phyloP scores from a whole-genome alignment of 495 filamentous ascomycete species.

The Podospora tetraspora region DNA sequence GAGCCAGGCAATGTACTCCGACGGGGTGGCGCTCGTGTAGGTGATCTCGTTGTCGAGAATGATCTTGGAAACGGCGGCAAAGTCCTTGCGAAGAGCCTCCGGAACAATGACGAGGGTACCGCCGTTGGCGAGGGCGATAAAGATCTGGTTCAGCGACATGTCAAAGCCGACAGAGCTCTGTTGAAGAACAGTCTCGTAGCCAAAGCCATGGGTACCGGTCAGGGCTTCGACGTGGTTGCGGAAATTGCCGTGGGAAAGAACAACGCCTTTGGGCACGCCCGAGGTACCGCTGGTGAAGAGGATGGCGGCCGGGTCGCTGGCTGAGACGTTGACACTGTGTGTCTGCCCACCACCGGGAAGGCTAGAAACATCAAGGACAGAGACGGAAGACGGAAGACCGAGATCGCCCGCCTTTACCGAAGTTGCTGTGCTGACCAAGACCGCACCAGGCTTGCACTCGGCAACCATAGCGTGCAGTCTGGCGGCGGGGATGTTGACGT shows the following conservation, averaged over 20 bases:
- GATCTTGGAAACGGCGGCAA: constrained; percentile 5
- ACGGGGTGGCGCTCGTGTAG: constrained; percentile 16
- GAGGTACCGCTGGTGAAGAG: constrained; percentile 41
- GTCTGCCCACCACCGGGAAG: background rate
- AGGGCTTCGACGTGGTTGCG: background rate
- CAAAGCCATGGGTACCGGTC: background rate
- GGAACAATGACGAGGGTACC: constrained; percentile 15
- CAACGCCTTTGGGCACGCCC: constrained; percentile 37
- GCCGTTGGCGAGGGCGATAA: constrained; percentile 12
- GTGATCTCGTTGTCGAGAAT: constrained; percentile 14
- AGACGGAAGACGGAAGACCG: background rate
- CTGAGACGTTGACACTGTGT: background rate
- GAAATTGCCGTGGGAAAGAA: constrained; percentile 20
- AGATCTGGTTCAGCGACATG: constrained; percentile 18
- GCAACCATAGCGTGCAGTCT: background rate
- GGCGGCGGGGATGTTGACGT: background rate
- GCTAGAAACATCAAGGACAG: background rate
- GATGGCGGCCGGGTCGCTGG: constrained; percentile 25
- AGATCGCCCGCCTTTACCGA: constrained; percentile 26
- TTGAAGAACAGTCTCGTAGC: constrained; percentile 15
- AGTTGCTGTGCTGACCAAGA: background rate
- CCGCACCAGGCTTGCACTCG: background rate
- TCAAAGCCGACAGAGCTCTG: constrained; percentile 22
- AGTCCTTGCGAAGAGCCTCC: constrained; percentile 8
- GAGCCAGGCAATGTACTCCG: constrained; percentile 15